A percentile compares a stretch with the other conserved stretches of the same genome.
These are phyloP conservation scores for Globisporangium solare DNA, from an alignment of 352 stramenopile genomes.

Conservation along the genomic window DNA sequence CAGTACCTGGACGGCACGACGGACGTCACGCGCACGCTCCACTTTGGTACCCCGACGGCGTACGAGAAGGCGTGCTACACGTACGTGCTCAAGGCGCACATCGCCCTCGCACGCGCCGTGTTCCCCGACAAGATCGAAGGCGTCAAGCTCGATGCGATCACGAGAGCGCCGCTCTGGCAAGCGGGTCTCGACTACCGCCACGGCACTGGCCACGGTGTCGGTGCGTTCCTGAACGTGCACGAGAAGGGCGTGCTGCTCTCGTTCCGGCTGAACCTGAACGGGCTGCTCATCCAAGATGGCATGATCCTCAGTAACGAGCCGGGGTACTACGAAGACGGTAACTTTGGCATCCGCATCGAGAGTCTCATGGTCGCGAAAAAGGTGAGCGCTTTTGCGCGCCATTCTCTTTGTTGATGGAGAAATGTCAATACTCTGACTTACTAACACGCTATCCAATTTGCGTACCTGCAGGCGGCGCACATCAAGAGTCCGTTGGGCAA, in stretches of 20 bases:
- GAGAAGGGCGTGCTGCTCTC: slow-evolving; percentile 89
- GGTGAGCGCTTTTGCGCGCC: slow-evolving; percentile 28
- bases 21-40: slow-evolving; percentile 98
- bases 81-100: slow-evolving; percentile 96
- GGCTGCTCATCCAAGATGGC: slow-evolving; percentile 81
- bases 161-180: slow-evolving; percentile 93
- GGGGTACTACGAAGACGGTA: slow-evolving; percentile 97
- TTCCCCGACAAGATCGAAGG: slow-evolving; percentile 92
- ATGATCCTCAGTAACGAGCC: slow-evolving; percentile 99
- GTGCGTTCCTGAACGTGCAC: slow-evolving; percentile 96
- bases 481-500: slow-evolving; percentile 65
- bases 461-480: slow-evolving; percentile 29
- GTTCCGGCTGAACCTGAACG: slow-evolving; percentile 81
- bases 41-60: slow-evolving; percentile 91
- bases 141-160: slow-evolving; percentile 96
- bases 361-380: slow-evolving; percentile 95
- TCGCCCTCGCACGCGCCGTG: slow-evolving; percentile 87
- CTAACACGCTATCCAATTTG: not conserved
- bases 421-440: not conserved
- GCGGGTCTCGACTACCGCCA: slow-evolving; percentile 96
- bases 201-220: slow-evolving; percentile 97
- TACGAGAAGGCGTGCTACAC: slow-evolving; percentile 96
- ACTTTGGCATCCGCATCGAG: slow-evolving; percentile 99
- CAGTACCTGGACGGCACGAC: slow-evolving; percentile 99
- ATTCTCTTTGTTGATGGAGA: not conserved